Conservation (phyloP, 2,329 filamentous ascomycete species). For the Fusarium algeriense region DNA sequence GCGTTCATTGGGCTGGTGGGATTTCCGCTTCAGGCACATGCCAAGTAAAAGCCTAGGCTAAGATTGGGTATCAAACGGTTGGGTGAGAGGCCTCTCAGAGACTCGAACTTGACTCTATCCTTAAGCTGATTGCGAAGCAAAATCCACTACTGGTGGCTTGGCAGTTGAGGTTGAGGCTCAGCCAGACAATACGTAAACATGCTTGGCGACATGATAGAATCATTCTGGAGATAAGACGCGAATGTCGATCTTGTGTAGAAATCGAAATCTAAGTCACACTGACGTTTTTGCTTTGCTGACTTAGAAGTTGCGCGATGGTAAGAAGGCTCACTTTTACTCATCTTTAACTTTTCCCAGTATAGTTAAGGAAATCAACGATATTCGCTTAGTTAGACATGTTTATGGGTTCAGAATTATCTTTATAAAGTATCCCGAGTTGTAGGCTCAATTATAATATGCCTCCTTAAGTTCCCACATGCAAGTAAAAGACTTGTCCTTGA, state of each 20-base stretch:
- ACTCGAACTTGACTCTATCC: neutral
- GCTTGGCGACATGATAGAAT: conserved; percentile 3
- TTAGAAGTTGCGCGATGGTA: neutral
- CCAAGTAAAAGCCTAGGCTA: neutral
- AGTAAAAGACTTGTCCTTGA: neutral
- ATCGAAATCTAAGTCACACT: neutral
- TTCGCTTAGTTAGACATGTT: neutral
- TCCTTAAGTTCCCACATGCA: neutral
- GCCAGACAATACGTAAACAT: conserved; percentile 9
- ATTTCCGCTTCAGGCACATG: conserved; percentile 31
- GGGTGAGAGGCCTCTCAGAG: conserved; percentile 34
- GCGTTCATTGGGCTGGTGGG: conserved; percentile 7
- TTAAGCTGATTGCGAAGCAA: conserved; percentile 11
- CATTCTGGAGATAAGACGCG: neutral
- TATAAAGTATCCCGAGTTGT: no score
- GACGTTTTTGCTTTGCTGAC: neutral
- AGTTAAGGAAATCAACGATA: neutral
- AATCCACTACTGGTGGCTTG: conserved; percentile 30
- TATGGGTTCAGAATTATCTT: neutral
- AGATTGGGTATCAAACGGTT: conserved; percentile 14
- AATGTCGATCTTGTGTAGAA: neutral
- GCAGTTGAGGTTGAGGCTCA: conserved; percentile 20
- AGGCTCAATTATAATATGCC: neutral
- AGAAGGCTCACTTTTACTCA: neutral
- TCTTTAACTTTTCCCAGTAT: neutral